phyloP scores from a whole-genome alignment of 805 yeast species.

The Saccharomycopsis vini region DNA sequence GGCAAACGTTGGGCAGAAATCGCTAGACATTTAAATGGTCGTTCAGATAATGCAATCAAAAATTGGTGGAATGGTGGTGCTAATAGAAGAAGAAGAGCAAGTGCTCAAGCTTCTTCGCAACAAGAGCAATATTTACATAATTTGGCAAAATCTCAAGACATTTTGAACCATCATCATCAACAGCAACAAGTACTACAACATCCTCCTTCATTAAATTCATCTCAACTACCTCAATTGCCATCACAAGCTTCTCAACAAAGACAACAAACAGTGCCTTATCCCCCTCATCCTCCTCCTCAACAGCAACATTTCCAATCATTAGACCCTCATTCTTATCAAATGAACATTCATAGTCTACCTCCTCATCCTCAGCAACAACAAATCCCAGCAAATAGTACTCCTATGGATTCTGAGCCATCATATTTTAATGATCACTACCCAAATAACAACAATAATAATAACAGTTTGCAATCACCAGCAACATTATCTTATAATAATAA shows the following conservation, averaged over 20 bases:
- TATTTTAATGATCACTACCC: no score
- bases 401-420: no score
- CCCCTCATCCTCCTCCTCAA: background rate
- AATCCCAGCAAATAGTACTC: no score
- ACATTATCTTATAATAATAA: no score
- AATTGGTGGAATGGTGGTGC: conserved; percentile 98
- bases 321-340: background rate
- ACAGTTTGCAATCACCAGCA: no score
- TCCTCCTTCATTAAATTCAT: background rate
- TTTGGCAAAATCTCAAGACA: conserved; percentile 1
- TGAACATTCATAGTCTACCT: background rate
- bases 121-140: conserved; percentile 8
- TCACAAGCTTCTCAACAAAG: conserved; percentile 3
- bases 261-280: background rate
- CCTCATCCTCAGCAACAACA: no score
- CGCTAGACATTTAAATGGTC: conserved; percentile 76
- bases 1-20: conserved; percentile 95
- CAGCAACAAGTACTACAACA: background rate
- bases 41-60: conserved; percentile 85
- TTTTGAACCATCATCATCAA: background rate
- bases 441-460: no score
- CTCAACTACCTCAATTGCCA: background rate
- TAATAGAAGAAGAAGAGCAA: conserved; percentile 60
- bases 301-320: no score
- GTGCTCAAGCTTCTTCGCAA: conserved; percentile 24